A percentile compares a stretch with the other conserved stretches of the same genome.
phyloP scores from a whole-genome alignment of 345 rosid genomes.

The Limnanthes douglasii region DNA sequence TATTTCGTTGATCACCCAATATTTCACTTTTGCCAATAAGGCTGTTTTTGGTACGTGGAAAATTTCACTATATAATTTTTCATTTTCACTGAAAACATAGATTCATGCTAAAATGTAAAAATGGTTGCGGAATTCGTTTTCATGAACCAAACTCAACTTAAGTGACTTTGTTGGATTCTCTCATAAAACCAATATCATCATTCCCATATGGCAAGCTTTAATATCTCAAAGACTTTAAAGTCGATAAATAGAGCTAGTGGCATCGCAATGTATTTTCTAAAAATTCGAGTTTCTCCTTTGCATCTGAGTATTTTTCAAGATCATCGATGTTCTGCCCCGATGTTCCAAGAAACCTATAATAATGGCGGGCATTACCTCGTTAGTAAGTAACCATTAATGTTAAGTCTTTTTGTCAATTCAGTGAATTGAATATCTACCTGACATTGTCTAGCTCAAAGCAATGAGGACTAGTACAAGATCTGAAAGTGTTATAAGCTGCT shows the following conservation, averaged over 20 bases:
- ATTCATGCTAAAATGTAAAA: too few relatives aligned
- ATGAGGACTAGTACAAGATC: constrained; percentile 92
- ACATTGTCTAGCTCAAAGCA: constrained; percentile 77
- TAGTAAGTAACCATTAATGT: neutral
- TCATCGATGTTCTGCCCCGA: constrained; percentile 98
- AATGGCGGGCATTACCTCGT: neutral
- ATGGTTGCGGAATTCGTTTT: too few relatives aligned
- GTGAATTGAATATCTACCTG: constrained; percentile 23
- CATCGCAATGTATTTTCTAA: constrained; percentile 86
- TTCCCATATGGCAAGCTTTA: too few relatives aligned
- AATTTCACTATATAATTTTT: too few relatives aligned
- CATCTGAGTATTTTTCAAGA: constrained; percentile 84
- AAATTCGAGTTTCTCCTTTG: constrained; percentile 60
- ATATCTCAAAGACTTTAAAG: neutral
- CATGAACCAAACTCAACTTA: too few relatives aligned
- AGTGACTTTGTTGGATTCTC: too few relatives aligned
- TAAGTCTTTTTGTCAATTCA: neutral
- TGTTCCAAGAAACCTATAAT: constrained; percentile 89
- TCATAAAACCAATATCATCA: too few relatives aligned
- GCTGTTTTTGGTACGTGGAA: too few relatives aligned
- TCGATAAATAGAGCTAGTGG: constrained; percentile 71
- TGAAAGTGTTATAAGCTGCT: constrained; percentile 67
- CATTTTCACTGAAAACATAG: too few relatives aligned
- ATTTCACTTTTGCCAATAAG: too few relatives aligned
- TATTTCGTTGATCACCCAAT: too few relatives aligned